A percentile compares a stretch with the other conserved stretches of the same genome.
Evolutionary conservation across 306 rosid genomes (phyloP).

Genomic region (Quercus glauca): DNA sequence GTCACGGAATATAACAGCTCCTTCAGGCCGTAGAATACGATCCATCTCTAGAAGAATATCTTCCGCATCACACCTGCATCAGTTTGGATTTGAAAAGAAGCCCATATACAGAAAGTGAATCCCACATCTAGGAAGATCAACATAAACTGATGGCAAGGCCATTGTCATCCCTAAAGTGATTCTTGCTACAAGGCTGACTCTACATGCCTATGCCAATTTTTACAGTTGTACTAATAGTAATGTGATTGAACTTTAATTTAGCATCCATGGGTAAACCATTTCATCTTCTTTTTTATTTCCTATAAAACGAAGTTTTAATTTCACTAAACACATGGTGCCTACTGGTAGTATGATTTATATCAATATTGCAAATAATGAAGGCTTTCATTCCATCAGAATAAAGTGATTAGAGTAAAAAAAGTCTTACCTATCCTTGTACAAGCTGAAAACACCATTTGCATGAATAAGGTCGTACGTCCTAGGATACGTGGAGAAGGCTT

Average conservation of each 20-base stretch:
- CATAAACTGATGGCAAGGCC: neutral
- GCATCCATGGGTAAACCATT: neutral
- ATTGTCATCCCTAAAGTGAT: constrained; percentile 7
- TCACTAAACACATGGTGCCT: neutral
- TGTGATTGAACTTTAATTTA: constrained; percentile 5
- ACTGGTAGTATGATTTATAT: neutral
- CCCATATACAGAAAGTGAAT: neutral
- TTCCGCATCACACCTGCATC: constrained; percentile 58
- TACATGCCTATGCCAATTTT: neutral
- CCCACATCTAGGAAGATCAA: neutral
- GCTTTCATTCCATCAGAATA: neutral
- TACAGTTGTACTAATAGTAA: neutral
- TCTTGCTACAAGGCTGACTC: neutral
- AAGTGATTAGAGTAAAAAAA: neutral
- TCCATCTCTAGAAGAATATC: constrained; percentile 84
- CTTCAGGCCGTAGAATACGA: constrained; percentile 78
- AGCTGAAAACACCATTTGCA: constrained; percentile 72
- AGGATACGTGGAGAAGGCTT: constrained; percentile 90
- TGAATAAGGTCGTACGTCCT: constrained; percentile 88
- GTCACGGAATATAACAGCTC: constrained; percentile 77
- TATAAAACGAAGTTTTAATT: neutral
- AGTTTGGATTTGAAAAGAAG: neutral
- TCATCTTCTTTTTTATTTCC: neutral
- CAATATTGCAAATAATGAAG: neutral
- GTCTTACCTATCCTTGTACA: constrained; percentile 62